Evolutionary conservation across 2,329 filamentous ascomycete genomes (phyloP).

Genomic region (Ophiostoma triangulosporum): DNA sequence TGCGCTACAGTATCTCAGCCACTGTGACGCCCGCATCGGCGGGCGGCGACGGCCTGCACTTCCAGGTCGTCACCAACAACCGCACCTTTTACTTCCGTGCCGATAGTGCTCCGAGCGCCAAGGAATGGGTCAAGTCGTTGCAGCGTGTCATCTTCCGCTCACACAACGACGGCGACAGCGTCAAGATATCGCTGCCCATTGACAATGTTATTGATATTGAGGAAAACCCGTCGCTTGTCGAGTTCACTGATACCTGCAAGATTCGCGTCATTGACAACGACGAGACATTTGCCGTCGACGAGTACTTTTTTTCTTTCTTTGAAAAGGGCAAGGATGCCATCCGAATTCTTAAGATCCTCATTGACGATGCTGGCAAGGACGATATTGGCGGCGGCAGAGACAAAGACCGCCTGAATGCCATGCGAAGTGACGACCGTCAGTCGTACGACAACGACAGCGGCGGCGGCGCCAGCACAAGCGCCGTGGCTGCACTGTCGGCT

Average conservation of each 20-base stretch:
- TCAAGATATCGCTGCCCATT: constrained; percentile 87
- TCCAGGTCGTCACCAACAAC: constrained; percentile 69
- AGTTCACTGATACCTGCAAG: constrained; percentile 88
- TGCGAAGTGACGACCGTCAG: constrained; percentile 1
- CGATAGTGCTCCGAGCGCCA: constrained; percentile 75
- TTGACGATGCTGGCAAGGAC: constrained; percentile 44
- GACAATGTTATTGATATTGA: constrained; percentile 86
- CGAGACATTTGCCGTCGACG: constrained; percentile 88
- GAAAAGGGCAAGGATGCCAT: constrained; percentile 73
- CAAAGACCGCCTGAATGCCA: neutral
- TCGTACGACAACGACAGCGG: constrained; percentile 11
- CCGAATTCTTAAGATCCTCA: constrained; percentile 58
- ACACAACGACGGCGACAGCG: constrained; percentile 91
- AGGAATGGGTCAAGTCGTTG: constrained; percentile 90
- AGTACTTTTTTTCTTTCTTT: constrained; percentile 98
- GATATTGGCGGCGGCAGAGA: constrained; percentile 15
- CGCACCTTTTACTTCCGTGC: constrained; percentile 79
- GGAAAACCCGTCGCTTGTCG: constrained; percentile 67
- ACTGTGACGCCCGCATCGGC: constrained; percentile 50
- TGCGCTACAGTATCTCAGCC: constrained; percentile 86
- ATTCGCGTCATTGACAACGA: constrained; percentile 86
- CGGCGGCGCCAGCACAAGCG: neutral
- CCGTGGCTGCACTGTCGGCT: constrained; percentile 1
- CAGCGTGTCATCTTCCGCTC: constrained; percentile 92
- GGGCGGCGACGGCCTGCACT: constrained; percentile 50